Evolutionary conservation across 2,329 filamentous ascomycete genomes (phyloP).

Genomic region (Ophiostoma angusticollis): DNA sequence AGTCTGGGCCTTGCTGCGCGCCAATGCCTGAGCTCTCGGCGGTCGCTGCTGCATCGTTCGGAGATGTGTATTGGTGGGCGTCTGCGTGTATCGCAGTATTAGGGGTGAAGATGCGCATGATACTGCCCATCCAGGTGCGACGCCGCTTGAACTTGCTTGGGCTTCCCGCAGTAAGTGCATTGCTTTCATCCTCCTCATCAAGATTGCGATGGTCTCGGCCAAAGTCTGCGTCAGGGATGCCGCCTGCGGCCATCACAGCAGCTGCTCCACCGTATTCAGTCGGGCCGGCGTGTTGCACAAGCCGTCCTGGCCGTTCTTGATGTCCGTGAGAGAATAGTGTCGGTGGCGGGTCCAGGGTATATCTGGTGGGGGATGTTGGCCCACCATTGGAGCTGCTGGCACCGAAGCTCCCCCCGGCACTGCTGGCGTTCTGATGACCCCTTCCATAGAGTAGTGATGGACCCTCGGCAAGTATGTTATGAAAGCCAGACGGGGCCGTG

Average conservation of each 20-base stretch:
- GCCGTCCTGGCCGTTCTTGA: too few species aligned
- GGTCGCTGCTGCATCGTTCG: not conserved
- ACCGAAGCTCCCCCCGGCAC: not conserved
- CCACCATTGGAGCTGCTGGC: not conserved
- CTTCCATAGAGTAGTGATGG: constrained; percentile 29
- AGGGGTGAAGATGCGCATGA: constrained; percentile 47
- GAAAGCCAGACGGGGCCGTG: constrained; percentile 37
- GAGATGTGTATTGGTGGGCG: constrained; percentile 4
- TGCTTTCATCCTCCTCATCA: constrained; percentile 19
- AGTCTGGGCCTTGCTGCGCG: constrained; percentile 7
- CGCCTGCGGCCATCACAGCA: not conserved
- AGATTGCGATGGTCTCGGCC: not conserved
- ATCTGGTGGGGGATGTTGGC: not conserved
- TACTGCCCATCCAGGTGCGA: constrained; percentile 54
- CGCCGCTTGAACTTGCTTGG: constrained; percentile 44
- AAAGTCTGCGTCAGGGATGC: not conserved
- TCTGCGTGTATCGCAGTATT: not conserved
- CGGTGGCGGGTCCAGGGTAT: not conserved
- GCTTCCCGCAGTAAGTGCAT: constrained; percentile 32
- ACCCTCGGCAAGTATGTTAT: constrained; percentile 38
- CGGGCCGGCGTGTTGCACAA: too few species aligned
- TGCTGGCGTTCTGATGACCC: constrained; percentile 17
- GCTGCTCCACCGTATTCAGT: constrained; percentile 6
- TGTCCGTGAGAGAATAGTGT: not conserved
- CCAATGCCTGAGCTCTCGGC: constrained; percentile 15